phyloP scores from a whole-genome alignment of 2,329 filamentous ascomycete species.

The Thelonectria rubi region DNA sequence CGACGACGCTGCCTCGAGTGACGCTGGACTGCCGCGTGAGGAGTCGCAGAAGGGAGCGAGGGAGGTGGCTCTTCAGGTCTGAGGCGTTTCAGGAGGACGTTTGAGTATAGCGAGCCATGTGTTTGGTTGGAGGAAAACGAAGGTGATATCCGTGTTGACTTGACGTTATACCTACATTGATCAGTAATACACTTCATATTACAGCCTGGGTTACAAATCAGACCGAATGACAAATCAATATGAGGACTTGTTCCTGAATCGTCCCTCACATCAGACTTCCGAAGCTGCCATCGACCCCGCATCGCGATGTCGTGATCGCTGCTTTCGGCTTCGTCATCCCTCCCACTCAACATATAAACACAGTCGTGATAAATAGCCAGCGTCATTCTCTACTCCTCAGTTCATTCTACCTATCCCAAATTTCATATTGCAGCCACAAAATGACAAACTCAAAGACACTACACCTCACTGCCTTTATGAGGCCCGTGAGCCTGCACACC shows the following conservation, averaged over 20 bases:
- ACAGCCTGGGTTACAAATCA: not conserved
- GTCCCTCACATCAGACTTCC: not conserved
- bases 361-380: not conserved
- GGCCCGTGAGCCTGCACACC: conserved; percentile 64
- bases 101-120: too few relatives aligned
- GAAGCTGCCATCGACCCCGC: conserved; percentile 16
- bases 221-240: conserved; percentile 1
- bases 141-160: too few relatives aligned
- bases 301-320: conserved; percentile 34
- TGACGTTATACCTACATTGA: too few relatives aligned
- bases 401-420: not conserved
- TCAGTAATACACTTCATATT: too few relatives aligned
- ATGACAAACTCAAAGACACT: conserved; percentile 48
- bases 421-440: not conserved
- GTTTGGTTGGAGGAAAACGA: too few relatives aligned
- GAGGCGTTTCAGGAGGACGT: too few relatives aligned
- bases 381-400: too few relatives aligned
- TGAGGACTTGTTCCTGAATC: not conserved
- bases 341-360: not conserved
- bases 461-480: conserved; percentile 68
- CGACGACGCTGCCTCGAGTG: not conserved
- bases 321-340: conserved; percentile 27
- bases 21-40: not conserved
- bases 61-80: not conserved
- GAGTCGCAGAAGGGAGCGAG: not conserved